Conservation (phyloP, 352 stramenopile species). For the Pythium coloratum region DNA sequence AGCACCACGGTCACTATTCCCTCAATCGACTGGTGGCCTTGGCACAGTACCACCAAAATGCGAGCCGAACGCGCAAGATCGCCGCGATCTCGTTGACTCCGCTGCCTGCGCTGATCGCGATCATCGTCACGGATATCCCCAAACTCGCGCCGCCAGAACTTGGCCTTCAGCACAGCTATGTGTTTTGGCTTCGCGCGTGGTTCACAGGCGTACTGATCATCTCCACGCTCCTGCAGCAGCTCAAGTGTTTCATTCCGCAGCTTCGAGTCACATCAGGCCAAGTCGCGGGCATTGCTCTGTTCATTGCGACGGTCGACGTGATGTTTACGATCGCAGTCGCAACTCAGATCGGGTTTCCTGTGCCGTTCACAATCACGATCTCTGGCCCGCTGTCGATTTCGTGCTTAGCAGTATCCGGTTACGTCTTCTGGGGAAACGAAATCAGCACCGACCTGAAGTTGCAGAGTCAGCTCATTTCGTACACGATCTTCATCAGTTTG, state of each 20-base stretch:
- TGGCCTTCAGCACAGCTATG: neutral
- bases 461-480: neutral
- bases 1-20: neutral
- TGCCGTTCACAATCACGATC: conserved; percentile 4
- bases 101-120: neutral
- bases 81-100: neutral
- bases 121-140: conserved; percentile 1
- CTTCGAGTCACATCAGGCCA: neutral
- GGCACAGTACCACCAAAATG: neutral
- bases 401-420: neutral
- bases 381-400: neutral
- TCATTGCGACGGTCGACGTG: neutral
- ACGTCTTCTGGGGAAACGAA: neutral
- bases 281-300: neutral
- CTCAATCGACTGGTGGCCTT: neutral
- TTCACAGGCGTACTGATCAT: neutral
- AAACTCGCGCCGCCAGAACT: neutral
- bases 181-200: conserved; percentile 2
- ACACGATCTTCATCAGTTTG: neutral
- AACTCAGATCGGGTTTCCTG: neutral
- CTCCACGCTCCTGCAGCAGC: neutral
- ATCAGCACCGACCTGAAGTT: neutral
- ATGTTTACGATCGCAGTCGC: neutral
- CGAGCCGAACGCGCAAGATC: neutral
- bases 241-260: conserved; percentile 1